phyloP scores from a whole-genome alignment of 768 basidiomycete genomes.

The Tubosaeta sp. region DNA sequence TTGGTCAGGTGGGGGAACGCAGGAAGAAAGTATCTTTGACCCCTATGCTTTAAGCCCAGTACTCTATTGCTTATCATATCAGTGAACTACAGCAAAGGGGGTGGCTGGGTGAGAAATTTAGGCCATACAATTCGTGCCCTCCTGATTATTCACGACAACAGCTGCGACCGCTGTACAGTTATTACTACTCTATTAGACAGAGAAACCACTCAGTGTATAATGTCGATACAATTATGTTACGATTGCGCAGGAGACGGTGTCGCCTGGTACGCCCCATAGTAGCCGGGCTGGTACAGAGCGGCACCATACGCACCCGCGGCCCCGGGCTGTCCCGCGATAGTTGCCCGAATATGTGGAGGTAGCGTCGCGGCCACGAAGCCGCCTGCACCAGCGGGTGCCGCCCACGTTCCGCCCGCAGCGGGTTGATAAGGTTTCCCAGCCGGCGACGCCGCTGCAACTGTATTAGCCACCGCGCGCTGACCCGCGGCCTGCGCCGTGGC shows the following conservation, averaged over 20 bases:
- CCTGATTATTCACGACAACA: constrained; percentile 18
- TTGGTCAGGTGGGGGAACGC: no score
- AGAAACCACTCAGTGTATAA: neutral
- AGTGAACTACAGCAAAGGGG: no score
- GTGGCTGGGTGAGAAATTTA: no score
- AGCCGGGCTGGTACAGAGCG: constrained; percentile 26
- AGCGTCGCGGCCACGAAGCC: constrained; percentile 35
- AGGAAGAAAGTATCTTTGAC: no score
- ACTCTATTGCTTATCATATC: no score
- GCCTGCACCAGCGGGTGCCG: constrained; percentile 23
- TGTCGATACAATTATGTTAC: constrained; percentile 14
- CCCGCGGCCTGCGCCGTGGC: constrained; percentile 26
- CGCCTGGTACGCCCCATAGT: constrained; percentile 32
- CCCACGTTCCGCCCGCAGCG: constrained; percentile 18
- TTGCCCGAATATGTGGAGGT: constrained; percentile 38
- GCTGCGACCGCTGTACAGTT: constrained; percentile 9
- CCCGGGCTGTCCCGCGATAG: constrained; percentile 22
- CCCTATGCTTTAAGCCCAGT: no score
- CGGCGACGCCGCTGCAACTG: constrained; percentile 34
- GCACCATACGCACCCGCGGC: constrained; percentile 15
- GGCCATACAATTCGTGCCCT: no score
- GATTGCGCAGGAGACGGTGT: constrained; percentile 31
- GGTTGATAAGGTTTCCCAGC: constrained; percentile 31
- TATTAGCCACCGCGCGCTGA: constrained; percentile 55
- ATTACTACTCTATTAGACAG: constrained; percentile 18